A percentile compares a stretch with the other conserved stretches of the same genome.
Conservation (phyloP, 306 rosid genomes). For the Malus fusca region DNA sequence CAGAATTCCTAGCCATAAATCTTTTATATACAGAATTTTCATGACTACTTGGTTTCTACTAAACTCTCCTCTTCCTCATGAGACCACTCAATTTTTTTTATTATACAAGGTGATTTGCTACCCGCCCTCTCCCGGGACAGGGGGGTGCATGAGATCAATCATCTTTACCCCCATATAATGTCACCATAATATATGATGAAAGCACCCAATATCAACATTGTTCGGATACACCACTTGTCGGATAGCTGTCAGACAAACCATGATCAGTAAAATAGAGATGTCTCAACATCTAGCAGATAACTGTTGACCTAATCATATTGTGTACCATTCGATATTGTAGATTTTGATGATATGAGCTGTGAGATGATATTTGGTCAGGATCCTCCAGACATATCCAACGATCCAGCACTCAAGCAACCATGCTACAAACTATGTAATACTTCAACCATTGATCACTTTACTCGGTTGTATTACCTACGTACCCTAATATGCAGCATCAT, state of each 20-base stretch:
- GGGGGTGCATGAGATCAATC: constrained; percentile 20
- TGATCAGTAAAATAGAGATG: constrained; percentile 4
- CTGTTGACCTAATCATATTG: neutral
- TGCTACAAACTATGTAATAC: constrained; percentile 76
- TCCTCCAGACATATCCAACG: constrained; percentile 57
- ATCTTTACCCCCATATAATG: constrained; percentile 2
- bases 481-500: neutral
- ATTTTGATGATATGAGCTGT: constrained; percentile 97
- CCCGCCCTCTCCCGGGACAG: too few species aligned
- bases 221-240: neutral
- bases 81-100: constrained; percentile 17
- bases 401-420: constrained; percentile 89
- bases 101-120: too few species aligned
- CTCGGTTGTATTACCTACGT: neutral
- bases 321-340: constrained; percentile 38
- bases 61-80: constrained; percentile 17
- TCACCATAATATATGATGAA: constrained; percentile 1
- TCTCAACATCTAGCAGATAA: neutral
- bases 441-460: neutral
- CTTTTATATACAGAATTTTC: constrained; percentile 7
- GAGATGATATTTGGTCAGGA: constrained; percentile 93
- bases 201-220: constrained; percentile 2
- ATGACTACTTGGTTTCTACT: constrained; percentile 6
- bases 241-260: neutral
- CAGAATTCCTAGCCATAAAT: constrained; percentile 14